A percentile compares a stretch with the other conserved stretches of the same genome.
Conservation (phyloP, 305 asterid species). For the Solanum hybrid region DNA sequence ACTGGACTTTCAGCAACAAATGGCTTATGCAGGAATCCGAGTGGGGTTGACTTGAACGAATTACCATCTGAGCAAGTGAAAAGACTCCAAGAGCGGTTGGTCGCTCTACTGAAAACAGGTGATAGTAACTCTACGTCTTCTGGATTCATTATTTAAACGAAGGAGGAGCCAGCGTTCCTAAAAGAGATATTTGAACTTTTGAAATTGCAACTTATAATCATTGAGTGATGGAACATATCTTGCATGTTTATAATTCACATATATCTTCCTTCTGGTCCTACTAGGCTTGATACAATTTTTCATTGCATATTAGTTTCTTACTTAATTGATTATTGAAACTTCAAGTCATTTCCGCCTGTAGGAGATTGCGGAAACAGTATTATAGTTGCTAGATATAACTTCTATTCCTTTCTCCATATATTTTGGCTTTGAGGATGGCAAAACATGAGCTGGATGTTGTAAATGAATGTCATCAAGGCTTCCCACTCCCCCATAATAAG, state of each 20-base stretch:
- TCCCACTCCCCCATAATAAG: not conserved
- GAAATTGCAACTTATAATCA: not conserved
- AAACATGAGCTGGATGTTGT: not conserved
- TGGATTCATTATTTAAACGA: not conserved
- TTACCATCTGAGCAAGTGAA: constrained; percentile 72
- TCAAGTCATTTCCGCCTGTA: not conserved
- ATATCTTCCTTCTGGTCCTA: not conserved
- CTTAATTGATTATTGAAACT: not conserved
- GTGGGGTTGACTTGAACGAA: constrained; percentile 64
- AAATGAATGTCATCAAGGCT: not conserved
- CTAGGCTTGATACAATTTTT: not conserved
- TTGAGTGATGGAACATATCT: not conserved
- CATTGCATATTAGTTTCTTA: not conserved
- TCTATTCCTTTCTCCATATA: not conserved
- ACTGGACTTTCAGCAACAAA: constrained; percentile 50
- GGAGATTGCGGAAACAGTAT: not conserved
- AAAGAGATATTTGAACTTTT: not conserved
- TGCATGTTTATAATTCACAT: not conserved
- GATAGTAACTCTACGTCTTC: not conserved
- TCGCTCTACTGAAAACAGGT: constrained; percentile 77
- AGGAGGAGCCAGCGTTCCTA: not conserved
- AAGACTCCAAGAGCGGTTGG: constrained; percentile 50
- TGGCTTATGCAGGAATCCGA: constrained; percentile 30
- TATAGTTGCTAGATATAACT: not conserved
- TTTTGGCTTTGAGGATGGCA: not conserved